Evolutionary conservation across 2,329 filamentous ascomycete species (phyloP).

Genomic region (Dactylonectria macrodidyma): DNA sequence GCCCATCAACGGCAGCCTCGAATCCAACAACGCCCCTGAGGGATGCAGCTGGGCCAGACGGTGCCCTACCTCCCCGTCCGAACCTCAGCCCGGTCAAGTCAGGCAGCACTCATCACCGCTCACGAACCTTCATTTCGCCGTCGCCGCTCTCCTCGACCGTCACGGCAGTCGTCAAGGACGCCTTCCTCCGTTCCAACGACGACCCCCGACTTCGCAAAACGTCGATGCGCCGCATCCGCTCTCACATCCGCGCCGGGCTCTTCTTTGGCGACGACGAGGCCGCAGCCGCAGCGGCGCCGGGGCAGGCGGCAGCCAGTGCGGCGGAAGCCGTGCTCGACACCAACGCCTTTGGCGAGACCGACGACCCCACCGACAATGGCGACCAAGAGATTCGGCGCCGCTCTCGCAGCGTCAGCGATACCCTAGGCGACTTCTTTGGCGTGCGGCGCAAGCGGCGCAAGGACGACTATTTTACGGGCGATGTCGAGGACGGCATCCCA

Average conservation of each 20-base stretch:
- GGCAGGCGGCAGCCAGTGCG: constrained; percentile 38
- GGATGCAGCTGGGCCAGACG: constrained; percentile 47
- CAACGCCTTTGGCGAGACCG: constrained; percentile 38
- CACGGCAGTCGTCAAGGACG: constrained; percentile 70
- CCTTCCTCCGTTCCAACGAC: constrained; percentile 63
- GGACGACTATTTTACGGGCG: constrained; percentile 40
- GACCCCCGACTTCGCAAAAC: constrained; percentile 57
- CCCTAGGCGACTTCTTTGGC: constrained; percentile 58
- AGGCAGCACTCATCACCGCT: constrained; percentile 48
- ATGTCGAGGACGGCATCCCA: constrained; percentile 40
- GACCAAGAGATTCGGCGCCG: constrained; percentile 47
- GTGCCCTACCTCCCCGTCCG: constrained; percentile 49
- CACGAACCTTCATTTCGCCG: constrained; percentile 69
- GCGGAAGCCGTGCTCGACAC: constrained; percentile 47
- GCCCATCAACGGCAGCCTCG: constrained; percentile 47
- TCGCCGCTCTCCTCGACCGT: constrained; percentile 73
- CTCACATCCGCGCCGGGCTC: constrained; percentile 67
- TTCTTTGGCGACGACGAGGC: constrained; percentile 64
- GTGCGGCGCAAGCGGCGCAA: constrained; percentile 52
- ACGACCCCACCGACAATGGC: constrained; percentile 29
- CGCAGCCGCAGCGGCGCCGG: constrained; percentile 32
- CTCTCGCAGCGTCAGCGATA: constrained; percentile 59
- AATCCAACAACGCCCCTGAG: constrained; percentile 52
- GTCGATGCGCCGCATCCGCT: constrained; percentile 63
- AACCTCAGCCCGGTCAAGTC: constrained; percentile 49